Evolutionary conservation across 176 grass and related monocot genomes (phyloP).

Genomic region (Aegilops speltoides): DNA sequence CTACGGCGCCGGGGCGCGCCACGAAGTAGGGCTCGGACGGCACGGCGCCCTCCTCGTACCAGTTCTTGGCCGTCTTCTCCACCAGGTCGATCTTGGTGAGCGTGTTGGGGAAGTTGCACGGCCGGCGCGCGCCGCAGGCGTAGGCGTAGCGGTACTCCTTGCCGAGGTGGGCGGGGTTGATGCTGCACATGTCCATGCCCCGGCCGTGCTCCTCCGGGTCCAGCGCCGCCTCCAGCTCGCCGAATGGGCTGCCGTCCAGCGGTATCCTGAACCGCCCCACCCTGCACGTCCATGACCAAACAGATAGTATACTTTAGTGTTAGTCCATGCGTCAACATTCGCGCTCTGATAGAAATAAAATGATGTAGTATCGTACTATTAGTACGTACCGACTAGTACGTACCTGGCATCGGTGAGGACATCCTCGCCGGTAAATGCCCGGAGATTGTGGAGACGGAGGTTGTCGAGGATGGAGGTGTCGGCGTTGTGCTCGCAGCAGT

Average conservation of each 20-base stretch:
- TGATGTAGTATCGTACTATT: too few species aligned
- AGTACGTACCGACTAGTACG: too few species aligned
- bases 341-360: neutral
- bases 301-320: neutral
- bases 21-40: slow-evolving; percentile 97
- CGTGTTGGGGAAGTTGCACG: slow-evolving; percentile 99
- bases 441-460: slow-evolving; percentile 80
- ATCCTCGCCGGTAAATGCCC: slow-evolving; percentile 53
- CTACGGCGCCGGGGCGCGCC: slow-evolving; percentile 63
- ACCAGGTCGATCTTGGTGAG: slow-evolving; percentile 92
- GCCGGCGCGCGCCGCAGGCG: slow-evolving; percentile 81
- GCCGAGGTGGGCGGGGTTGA: slow-evolving; percentile 79
- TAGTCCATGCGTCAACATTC: neutral
- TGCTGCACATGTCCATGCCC: slow-evolving; percentile 98
- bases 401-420: slow-evolving; percentile 91
- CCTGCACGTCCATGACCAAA: neutral
- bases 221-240: slow-evolving; percentile 69
- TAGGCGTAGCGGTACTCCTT: slow-evolving; percentile 89
- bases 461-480: slow-evolving; percentile 86
- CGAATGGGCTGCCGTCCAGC: slow-evolving; percentile 73
- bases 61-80: slow-evolving; percentile 82
- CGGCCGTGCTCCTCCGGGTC: slow-evolving; percentile 84
- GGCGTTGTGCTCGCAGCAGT: slow-evolving; percentile 97
- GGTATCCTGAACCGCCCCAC: slow-evolving; percentile 94
- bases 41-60: slow-evolving; percentile 88